Base-by-base conservation (phyloP, 2,329 filamentous ascomycete species). In the Chaetomium strumarium region DNA sequence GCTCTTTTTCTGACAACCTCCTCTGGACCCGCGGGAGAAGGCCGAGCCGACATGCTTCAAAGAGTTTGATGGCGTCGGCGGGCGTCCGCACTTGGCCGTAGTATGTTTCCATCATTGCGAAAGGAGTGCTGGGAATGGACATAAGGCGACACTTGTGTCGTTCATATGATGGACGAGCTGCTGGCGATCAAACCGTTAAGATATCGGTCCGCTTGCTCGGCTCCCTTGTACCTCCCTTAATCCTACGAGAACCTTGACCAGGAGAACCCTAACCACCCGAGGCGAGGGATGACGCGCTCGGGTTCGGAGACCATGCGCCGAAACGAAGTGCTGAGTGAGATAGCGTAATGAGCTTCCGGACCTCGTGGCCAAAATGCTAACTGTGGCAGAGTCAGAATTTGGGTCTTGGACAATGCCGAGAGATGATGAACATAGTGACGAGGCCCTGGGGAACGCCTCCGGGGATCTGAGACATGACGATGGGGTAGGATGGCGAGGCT, bases 61-160 rank as follows among this genome's bases (percentile, higher is more conserved):
- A 97, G n/a, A 99, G 79, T 67, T 96, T 91, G 73, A 99, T 96
- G 62, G 93, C 93, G 72, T 99, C 93, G 64, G 84, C 86, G 37
- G 93, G 92, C n/a, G 91, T 95, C 72, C 91, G 88, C 66, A 99
- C 91, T 68, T 89, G 87, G 57, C 93, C 93, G 74, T 92, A 81
- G 68, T 97, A 99, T 43, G 93, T 99, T 75, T 99, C 93, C 92
- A 97, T 97, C 39, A 11, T 53, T 44, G 11, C 19, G 33, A 16
- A n/a, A 37, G 34, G 34, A 12, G 7, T 30, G 10, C 20, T 14
- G 29, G 39, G 17, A 13, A 13, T 2, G 6, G 20, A 12, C 8
- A 12, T 12, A 13, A 30, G 10, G 8, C 12, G 38, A 20, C 17
- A 13, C 5, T 24, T 36, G 14, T 9, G 16, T 16, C 11, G 37